Evolutionary conservation across 2,329 filamentous ascomycete genomes (phyloP), one percentile per base, ranked within the genome.

Genomic region (Phyllosticta paracitricarpa): DNA sequence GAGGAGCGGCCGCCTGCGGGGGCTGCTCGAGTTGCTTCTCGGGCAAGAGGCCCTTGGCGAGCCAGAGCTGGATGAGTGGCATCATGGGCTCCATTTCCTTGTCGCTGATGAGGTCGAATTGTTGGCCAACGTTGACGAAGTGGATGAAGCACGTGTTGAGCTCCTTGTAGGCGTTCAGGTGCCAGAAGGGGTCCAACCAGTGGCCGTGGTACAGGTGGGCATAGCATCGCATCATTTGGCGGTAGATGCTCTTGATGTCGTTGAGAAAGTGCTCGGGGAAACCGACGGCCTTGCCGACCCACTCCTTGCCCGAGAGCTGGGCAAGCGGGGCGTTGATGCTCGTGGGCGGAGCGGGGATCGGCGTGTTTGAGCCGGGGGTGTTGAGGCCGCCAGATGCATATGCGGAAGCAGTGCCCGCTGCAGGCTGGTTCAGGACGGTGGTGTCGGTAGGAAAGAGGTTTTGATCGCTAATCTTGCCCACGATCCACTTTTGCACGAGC

Each of bases 81-180:
- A 95, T 90, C 91, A 97, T 96, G 24, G 93, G 93, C 80, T 97
- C 92, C 68, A 95, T 83, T 75, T 97, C 93, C 70, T 91, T 88
- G 63, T 91, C 90, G 67, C 88, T 88, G 64, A 97, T 83, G 78
- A 97, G 69, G 14, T 75, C 75, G 63, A 91, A 86, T 70, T 96
- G 84, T 70, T 91, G 92, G 61, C 91, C 94, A 56, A 81, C 79
- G 63, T 80, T 81, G 68, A 80, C 72, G 65, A 81, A 81, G 67
- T 81, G 79, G 59, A 81, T 76, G 68, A 80, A 81, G 73, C 78
- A 81, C 6, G 79, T 81, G 71, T 81, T 81, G 61, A 81, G 74
- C 70, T 81, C 77, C 68, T 78, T 78, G 71, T 77, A 76, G 6
- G 72, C 73, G 61, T 72, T 73, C 26, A 78, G 69, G 63, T 81